phyloP scores from a whole-genome alignment of 73 alveolate genomes.

The Paraurostyla sp. region DNA sequence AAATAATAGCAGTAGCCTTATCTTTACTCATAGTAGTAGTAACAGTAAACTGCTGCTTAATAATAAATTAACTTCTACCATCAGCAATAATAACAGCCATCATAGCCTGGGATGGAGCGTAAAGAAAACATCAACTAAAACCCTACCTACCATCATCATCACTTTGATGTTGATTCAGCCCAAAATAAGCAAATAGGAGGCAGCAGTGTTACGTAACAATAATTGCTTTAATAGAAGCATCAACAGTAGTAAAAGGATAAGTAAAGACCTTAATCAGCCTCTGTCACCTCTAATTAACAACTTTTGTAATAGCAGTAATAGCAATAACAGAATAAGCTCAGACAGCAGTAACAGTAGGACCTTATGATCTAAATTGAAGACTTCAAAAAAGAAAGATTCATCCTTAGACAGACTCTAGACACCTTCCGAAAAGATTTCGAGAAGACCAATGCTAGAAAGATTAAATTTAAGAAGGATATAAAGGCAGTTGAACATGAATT shows the following conservation, averaged over 20 bases:
- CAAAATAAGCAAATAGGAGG: not conserved
- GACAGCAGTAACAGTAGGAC: not conserved
- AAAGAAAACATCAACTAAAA: slow-evolving; percentile 27
- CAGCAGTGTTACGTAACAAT: no score
- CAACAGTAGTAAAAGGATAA: not conserved
- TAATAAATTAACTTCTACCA: slow-evolving; percentile 37
- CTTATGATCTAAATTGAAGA: slow-evolving; percentile 69
- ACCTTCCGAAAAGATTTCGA: slow-evolving; percentile 83
- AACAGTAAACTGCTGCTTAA: not conserved
- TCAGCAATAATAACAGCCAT: not conserved
- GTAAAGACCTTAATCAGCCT: slow-evolving; percentile 24
- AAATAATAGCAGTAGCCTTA: not conserved
- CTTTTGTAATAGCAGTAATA: not conserved
- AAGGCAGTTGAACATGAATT: slow-evolving; percentile 85
- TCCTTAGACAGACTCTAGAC: slow-evolving; percentile 76
- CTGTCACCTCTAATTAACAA: not conserved
- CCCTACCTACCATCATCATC: no score
- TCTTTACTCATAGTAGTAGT: not conserved
- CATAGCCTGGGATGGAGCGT: not conserved
- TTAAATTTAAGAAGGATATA: slow-evolving; percentile 82
- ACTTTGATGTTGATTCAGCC: not conserved
- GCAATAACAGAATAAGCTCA: not conserved
- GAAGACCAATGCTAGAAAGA: slow-evolving; percentile 82
- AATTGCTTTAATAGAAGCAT: no score
- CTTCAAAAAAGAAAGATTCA: slow-evolving; percentile 79